Percentiles rank a stretch among this genome's conserved stretches.
Conservation (phyloP, 2,329 filamentous ascomycete genomes). For the Atkinsonella texensis region DNA sequence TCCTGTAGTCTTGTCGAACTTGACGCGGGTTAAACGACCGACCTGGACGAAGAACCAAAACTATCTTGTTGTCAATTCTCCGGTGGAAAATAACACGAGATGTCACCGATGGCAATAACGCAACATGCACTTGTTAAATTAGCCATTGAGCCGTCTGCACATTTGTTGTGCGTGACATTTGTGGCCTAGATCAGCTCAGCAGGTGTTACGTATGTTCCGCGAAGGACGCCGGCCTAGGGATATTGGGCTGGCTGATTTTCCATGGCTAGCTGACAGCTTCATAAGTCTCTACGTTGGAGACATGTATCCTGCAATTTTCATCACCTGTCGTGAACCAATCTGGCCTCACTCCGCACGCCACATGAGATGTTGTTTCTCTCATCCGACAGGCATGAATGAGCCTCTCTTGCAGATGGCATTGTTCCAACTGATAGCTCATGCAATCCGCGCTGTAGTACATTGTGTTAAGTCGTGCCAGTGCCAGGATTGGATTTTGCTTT, state of each 20-base stretch:
- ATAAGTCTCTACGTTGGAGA: neutral
- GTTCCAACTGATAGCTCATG: neutral
- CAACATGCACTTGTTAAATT: too few relatives aligned
- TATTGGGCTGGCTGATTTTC: neutral
- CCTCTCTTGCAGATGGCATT: neutral
- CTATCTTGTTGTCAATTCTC: neutral
- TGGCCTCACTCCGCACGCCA: neutral
- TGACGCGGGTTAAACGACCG: neutral
- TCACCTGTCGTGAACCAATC: slow-evolving; percentile 1
- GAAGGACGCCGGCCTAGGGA: too few relatives aligned
- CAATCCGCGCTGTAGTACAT: neutral
- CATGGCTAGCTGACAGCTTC: slow-evolving; percentile 5
- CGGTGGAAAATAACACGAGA: neutral
- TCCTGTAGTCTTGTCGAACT: neutral
- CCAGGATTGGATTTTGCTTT: neutral
- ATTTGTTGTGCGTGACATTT: too few relatives aligned
- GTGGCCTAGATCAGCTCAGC: too few relatives aligned
- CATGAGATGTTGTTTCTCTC: neutral
- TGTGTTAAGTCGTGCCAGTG: neutral
- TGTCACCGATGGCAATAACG: neutral
- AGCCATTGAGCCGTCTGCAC: too few relatives aligned
- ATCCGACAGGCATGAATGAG: neutral
- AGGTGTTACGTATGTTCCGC: too few relatives aligned
- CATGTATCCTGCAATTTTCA: neutral
- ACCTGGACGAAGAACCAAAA: neutral